Conservation (phyloP, 345 rosid genomes). For the Passiflora organensis region DNA sequence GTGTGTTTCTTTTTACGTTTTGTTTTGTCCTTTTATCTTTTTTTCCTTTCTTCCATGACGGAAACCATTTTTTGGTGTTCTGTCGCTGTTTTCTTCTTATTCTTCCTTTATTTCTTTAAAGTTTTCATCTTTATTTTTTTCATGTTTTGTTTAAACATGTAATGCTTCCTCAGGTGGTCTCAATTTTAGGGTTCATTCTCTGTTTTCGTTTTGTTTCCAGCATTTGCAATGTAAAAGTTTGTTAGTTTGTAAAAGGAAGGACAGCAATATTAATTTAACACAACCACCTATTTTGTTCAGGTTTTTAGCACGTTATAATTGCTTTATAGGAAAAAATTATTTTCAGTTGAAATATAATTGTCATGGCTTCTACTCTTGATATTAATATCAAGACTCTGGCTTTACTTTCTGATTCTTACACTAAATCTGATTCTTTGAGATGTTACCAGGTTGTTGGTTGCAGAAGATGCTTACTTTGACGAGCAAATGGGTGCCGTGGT, state of each 20-base stretch:
- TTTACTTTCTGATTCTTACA: constrained; percentile 5
- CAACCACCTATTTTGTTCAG: background rate
- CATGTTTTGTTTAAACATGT: constrained; percentile 4
- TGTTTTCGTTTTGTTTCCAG: background rate
- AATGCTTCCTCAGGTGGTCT: background rate
- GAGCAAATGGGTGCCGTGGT: constrained; percentile 47
- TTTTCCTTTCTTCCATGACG: background rate
- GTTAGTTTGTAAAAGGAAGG: background rate
- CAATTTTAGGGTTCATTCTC: background rate
- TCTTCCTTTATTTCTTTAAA: constrained; percentile 6
- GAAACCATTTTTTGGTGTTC: background rate
- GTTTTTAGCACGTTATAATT: constrained; percentile 5
- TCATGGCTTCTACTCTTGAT: background rate
- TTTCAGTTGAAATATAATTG: too few relatives aligned
- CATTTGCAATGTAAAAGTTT: background rate
- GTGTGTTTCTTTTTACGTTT: constrained; percentile 3
- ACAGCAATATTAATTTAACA: background rate
- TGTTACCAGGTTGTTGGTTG: constrained; percentile 56
- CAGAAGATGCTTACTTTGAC: constrained; percentile 64
- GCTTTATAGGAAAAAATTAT: background rate
- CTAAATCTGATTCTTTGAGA: constrained; percentile 14
- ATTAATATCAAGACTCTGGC: background rate
- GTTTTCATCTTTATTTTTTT: constrained; percentile 9
- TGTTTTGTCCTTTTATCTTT: background rate
- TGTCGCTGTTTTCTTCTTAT: background rate